Conservation (phyloP, 176 grass and related monocot species). For the Poa annua region DNA sequence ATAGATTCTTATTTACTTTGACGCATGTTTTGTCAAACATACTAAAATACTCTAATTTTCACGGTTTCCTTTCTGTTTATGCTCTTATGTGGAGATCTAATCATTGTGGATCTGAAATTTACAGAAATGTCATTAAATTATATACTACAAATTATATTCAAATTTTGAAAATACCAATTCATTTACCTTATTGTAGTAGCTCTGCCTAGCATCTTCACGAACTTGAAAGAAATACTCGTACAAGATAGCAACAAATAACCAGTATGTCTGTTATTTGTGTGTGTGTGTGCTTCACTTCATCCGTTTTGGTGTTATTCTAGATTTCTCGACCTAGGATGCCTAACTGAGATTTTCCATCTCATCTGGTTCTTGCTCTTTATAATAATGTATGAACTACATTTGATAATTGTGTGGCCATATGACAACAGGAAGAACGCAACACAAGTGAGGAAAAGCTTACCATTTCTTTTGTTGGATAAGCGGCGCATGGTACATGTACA, state of each 20-base stretch:
- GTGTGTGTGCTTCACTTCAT: neutral
- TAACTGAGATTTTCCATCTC: neutral
- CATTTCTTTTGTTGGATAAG: neutral
- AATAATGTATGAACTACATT: neutral
- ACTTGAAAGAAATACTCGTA: neutral
- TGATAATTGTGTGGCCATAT: neutral
- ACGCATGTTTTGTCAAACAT: neutral
- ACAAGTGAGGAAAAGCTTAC: slow-evolving; percentile 30
- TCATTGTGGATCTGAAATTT: neutral
- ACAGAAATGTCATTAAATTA: neutral
- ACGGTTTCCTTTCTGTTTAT: neutral
- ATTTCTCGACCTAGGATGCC: neutral
- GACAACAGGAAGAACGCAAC: slow-evolving; percentile 53
- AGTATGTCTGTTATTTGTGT: neutral
- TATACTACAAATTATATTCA: neutral
- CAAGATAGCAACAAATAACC: neutral
- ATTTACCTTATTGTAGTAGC: neutral
- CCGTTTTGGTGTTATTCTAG: neutral
- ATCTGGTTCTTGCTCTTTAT: slow-evolving; percentile 23
- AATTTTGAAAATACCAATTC: neutral
- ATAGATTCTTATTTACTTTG: neutral
- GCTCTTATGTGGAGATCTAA: neutral
- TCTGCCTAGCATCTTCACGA: neutral
- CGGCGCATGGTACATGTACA: neutral
- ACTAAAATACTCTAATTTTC: neutral